Percentiles rank a stretch among this genome's conserved stretches.
phyloP scores from a whole-genome alignment of 176 grass and related monocot genomes.

The Themeda triandra region DNA sequence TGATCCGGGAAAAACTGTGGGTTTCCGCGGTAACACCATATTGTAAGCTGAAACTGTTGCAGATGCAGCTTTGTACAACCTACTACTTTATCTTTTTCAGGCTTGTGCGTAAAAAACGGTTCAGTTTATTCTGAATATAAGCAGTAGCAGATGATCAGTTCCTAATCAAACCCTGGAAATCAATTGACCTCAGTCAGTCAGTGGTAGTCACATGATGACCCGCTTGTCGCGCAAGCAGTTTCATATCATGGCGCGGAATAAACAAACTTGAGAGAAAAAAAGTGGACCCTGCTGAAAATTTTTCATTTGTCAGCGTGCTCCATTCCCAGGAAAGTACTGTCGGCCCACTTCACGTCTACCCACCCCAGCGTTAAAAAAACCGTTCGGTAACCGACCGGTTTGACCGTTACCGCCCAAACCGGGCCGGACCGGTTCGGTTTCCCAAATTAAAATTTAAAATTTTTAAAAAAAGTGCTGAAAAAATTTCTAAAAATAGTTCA shows the following conservation, averaged over 20 bases:
- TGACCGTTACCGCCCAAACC: too few species aligned
- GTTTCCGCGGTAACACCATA: not conserved
- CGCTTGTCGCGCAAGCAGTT: not conserved
- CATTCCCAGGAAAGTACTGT: not conserved
- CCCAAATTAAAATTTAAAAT: too few species aligned
- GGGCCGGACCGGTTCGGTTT: too few species aligned
- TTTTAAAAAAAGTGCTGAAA: too few species aligned
- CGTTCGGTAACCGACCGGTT: too few species aligned
- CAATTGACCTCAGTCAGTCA: not conserved
- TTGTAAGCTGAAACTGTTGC: not conserved
- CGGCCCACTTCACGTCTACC: not conserved
- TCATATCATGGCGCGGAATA: not conserved
- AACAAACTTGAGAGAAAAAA: not conserved
- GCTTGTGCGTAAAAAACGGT: too few species aligned
- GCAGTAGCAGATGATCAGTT: too few species aligned
- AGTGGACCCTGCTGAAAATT: slow-evolving; percentile 5
- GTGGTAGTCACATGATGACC: not conserved
- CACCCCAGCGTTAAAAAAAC: too few species aligned
- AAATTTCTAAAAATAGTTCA: too few species aligned
- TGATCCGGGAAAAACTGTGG: not conserved
- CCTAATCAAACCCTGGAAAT: not conserved
- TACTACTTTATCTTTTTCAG: too few species aligned
- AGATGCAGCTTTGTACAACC: not conserved
- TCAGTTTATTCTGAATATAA: too few species aligned
- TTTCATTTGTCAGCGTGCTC: not conserved